Conservation (phyloP, 805 yeast species). For the Kodamaea lidongshanica region DNA sequence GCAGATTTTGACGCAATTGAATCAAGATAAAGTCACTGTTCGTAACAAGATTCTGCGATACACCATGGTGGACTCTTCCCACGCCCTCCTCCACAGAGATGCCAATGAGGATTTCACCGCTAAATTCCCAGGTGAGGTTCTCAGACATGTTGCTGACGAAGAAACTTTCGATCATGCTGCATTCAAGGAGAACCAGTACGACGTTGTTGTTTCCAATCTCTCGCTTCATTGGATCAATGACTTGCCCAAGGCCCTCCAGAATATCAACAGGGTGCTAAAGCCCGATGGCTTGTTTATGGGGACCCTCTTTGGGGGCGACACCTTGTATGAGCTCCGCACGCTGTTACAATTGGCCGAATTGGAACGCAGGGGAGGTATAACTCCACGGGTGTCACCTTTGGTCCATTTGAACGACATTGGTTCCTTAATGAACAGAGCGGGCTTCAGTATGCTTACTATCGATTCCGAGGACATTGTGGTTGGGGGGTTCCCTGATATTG, state of each 20-base stretch:
- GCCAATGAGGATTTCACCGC: slow-evolving; percentile 34
- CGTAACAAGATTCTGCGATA: slow-evolving; percentile 47
- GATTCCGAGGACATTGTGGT: slow-evolving; percentile 81
- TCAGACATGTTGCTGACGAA: slow-evolving; percentile 59
- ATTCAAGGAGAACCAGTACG: slow-evolving; percentile 41
- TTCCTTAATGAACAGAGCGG: slow-evolving; percentile 62
- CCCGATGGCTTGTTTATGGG: slow-evolving; percentile 84
- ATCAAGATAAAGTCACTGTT: slow-evolving; percentile 49
- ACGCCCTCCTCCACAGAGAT: slow-evolving; percentile 49
- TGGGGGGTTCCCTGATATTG: slow-evolving; percentile 64
- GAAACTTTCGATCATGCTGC: slow-evolving; percentile 47
- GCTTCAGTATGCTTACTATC: slow-evolving; percentile 73
- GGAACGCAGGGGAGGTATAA: slow-evolving; percentile 71
- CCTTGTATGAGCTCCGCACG: slow-evolving; percentile 76
- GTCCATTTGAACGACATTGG: slow-evolving; percentile 77
- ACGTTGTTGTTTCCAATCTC: slow-evolving; percentile 68
- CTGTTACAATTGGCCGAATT: slow-evolving; percentile 75
- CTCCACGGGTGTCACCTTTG: slow-evolving; percentile 77
- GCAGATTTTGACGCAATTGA: slow-evolving; percentile 36
- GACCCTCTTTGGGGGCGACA: slow-evolving; percentile 77
- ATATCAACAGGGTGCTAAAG: slow-evolving; percentile 52
- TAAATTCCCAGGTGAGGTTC: slow-evolving; percentile 37
- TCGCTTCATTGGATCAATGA: slow-evolving; percentile 84
- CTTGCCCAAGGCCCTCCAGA: slow-evolving; percentile 56
- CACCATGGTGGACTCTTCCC: slow-evolving; percentile 63